These are phyloP conservation scores for Epichloe coenophiala DNA, from an alignment of 2,329 filamentous ascomycete genomes.

Conservation along the genomic window DNA sequence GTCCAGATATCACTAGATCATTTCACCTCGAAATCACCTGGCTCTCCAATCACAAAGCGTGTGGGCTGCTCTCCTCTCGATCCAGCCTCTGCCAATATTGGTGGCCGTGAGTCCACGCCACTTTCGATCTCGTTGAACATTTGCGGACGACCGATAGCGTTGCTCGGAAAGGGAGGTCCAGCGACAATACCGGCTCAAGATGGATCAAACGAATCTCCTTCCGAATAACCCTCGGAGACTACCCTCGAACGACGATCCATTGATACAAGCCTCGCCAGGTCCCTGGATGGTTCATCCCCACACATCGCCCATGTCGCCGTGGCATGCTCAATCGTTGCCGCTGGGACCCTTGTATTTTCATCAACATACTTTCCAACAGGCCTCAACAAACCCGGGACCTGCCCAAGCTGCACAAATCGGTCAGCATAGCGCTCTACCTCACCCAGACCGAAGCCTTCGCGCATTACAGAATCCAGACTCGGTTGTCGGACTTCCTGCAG, in stretches of 20 bases:
- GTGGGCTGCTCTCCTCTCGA: background rate
- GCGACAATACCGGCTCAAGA: conserved; percentile 5
- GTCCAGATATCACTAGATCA: conserved; percentile 1
- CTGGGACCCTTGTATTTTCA: background rate
- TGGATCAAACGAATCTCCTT: conserved; percentile 17
- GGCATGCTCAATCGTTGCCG: conserved; percentile 10
- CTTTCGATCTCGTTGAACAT: background rate
- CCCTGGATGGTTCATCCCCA: conserved; percentile 14
- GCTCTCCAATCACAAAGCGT: background rate
- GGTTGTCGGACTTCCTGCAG: background rate
- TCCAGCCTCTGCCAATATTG: background rate
- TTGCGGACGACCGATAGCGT: background rate
- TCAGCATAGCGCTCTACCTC: conserved; percentile 4
- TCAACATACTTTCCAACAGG: background rate
- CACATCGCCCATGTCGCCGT: conserved; percentile 10
- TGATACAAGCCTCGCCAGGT: conserved; percentile 12
- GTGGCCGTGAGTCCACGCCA: background rate
- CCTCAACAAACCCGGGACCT: background rate
- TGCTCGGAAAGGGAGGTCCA: background rate
- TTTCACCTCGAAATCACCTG: background rate
- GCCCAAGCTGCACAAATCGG: background rate
- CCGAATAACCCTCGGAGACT: conserved; percentile 11
- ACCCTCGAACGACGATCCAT: conserved; percentile 14
- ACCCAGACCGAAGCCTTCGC: conserved; percentile 2
- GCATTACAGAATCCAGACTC: background rate